A percentile compares a stretch with the other conserved stretches of the same genome.
These are phyloP conservation scores for Musa balbisiana DNA, from an alignment of 202 grass and related monocot species.

Conservation along the genomic window DNA sequence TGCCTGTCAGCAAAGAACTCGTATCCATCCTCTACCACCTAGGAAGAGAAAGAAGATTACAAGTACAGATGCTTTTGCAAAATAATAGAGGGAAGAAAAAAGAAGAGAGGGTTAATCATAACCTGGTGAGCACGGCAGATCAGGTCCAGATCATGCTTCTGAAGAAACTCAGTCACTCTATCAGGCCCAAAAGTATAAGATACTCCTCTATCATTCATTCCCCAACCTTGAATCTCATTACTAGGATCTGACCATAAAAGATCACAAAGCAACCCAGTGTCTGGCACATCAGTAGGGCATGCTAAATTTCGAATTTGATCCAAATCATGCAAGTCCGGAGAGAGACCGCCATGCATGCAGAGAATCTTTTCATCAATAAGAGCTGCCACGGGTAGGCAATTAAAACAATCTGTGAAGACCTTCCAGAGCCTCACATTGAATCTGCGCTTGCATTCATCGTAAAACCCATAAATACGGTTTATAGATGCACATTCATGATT, in stretches of 20 bases:
- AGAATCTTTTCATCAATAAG: constrained; percentile 3
- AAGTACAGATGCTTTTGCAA: neutral
- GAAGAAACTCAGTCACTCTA: neutral
- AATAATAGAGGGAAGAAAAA: neutral
- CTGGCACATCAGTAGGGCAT: neutral
- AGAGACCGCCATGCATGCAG: neutral
- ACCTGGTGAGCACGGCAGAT: neutral
- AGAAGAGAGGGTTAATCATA: neutral
- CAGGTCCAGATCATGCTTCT: neutral
- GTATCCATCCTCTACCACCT: constrained; percentile 1
- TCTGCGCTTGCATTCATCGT: constrained; percentile 1
- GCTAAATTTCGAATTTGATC: neutral
- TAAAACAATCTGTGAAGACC: constrained; percentile 2
- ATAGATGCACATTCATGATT: neutral
- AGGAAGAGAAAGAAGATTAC: neutral
- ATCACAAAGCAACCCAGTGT: neutral
- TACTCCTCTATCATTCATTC: constrained; percentile 2
- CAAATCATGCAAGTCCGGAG: neutral
- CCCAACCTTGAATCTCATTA: neutral
- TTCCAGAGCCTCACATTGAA: constrained; percentile 2
- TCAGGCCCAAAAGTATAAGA: neutral
- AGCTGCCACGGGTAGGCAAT: neutral
- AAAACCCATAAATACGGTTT: constrained; percentile 4
- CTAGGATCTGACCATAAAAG: neutral
- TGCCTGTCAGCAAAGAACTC: constrained; percentile 2